Conservation (phyloP, 2,329 filamentous ascomycete species). For the Fusarium sp. region DNA sequence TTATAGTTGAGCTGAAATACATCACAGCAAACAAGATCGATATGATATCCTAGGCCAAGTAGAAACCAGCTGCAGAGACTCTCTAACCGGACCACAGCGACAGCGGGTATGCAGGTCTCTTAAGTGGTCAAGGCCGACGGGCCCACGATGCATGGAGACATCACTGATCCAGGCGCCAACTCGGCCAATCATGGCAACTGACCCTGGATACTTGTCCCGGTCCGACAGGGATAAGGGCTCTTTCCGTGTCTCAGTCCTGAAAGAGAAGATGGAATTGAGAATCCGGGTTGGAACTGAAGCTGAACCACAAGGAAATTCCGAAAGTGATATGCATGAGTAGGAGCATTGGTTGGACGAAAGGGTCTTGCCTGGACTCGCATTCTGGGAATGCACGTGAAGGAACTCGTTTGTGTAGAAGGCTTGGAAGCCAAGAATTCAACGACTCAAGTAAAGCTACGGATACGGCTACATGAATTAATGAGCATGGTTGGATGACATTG, state of each 20-base stretch:
- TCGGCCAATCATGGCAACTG: slow-evolving; percentile 48
- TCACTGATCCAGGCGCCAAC: slow-evolving; percentile 50
- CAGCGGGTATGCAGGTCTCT: slow-evolving; percentile 47
- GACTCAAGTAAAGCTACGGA: background rate
- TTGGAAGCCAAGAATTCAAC: slow-evolving; percentile 3
- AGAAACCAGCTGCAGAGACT: slow-evolving; percentile 32
- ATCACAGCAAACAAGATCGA: slow-evolving; percentile 16
- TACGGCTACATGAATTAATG: background rate
- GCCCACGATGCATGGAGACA: slow-evolving; percentile 43
- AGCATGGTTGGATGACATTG: slow-evolving; percentile 1
- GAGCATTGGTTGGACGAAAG: background rate
- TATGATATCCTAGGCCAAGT: background rate
- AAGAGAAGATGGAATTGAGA: slow-evolving; percentile 19
- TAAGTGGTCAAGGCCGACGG: slow-evolving; percentile 39
- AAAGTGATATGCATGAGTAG: background rate
- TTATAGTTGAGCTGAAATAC: background rate
- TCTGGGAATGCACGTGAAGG: background rate
- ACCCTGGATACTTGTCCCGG: slow-evolving; percentile 30
- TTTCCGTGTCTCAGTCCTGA: slow-evolving; percentile 27
- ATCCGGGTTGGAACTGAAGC: slow-evolving; percentile 5
- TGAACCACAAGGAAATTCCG: background rate
- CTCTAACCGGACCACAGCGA: slow-evolving; percentile 24
- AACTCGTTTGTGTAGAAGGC: background rate
- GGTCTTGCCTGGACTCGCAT: background rate
- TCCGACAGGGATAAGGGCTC: slow-evolving; percentile 35